These are phyloP conservation scores for Nitzschia sp. DNA, from an alignment of 108 stramenopile genomes.

Conservation along the genomic window DNA sequence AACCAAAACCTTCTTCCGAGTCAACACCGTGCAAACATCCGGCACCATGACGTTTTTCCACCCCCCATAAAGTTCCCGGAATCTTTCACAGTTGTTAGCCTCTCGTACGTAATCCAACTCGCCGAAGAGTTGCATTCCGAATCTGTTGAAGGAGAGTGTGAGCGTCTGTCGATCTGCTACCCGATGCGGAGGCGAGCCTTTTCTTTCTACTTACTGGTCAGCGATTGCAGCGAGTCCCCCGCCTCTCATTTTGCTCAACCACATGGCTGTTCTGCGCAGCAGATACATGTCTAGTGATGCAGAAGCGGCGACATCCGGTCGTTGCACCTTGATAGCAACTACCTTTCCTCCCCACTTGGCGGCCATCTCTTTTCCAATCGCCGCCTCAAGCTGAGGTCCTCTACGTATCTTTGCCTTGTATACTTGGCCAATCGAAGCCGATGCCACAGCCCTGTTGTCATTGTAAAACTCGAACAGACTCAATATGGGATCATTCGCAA, in stretches of 20 bases:
- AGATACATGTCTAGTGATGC: constrained; percentile 91
- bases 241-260: constrained; percentile 74
- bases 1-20: constrained; percentile 81
- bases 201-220: constrained; percentile 46
- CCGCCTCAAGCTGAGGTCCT: constrained; percentile 37
- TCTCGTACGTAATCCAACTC: constrained; percentile 86
- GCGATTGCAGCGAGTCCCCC: constrained; percentile 87
- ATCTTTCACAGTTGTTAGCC: constrained; percentile 83
- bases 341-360: constrained; percentile 74
- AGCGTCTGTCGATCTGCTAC: neutral
- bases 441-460: constrained; percentile 73
- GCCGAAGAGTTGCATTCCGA: constrained; percentile 92
- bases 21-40: constrained; percentile 66
- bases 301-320: constrained; percentile 84
- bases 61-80: constrained; percentile 80
- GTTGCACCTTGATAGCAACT: constrained; percentile 90
- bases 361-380: constrained; percentile 45
- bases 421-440: constrained; percentile 91
- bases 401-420: constrained; percentile 68
- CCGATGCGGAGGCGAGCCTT: neutral
- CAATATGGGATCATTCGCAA: constrained; percentile 67
- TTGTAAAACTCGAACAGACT: constrained; percentile 84
- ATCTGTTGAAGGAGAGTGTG: constrained; percentile 16
- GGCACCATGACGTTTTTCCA: constrained; percentile 88
- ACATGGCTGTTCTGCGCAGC: constrained; percentile 73